Evolutionary conservation across 371 early-diverging fungal species (phyloP).

Genomic region (Amoeboradix gromovi): DNA sequence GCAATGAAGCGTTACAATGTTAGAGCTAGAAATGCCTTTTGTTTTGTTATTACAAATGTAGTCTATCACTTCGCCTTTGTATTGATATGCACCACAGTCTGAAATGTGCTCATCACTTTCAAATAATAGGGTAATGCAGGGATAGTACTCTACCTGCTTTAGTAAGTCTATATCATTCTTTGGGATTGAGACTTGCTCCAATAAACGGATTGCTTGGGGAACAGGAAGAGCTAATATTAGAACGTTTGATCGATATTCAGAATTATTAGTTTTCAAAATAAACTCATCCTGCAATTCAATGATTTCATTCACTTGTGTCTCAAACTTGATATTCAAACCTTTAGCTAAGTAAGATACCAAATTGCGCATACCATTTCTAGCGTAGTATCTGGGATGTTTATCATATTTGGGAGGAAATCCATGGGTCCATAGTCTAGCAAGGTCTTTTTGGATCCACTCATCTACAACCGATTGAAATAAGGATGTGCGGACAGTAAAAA

Average conservation of each 20-base stretch:
- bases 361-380: not conserved
- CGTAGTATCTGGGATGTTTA: not conserved
- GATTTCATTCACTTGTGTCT: not conserved
- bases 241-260: not conserved
- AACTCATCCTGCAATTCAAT: not conserved
- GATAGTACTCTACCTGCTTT: not conserved
- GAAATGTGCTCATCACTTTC: not conserved
- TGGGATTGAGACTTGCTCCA: not conserved
- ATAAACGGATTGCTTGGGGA: not conserved
- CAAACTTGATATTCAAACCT: not conserved
- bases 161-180: not conserved
- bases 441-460: not conserved
- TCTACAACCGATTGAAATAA: not conserved
- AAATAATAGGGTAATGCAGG: not conserved
- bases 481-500: not conserved
- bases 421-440: not conserved
- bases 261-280: not conserved
- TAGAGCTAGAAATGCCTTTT: not conserved
- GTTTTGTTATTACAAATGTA: not conserved
- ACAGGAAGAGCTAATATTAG: not conserved
- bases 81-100: not conserved
- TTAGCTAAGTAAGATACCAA: not conserved
- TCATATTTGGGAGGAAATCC: not conserved
- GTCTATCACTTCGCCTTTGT: not conserved
- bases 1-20: not conserved